Percentiles rank a stretch among this genome's conserved stretches.
Evolutionary conservation across 768 basidiomycete species (phyloP).

Genomic region (Tricholomella constricta): DNA sequence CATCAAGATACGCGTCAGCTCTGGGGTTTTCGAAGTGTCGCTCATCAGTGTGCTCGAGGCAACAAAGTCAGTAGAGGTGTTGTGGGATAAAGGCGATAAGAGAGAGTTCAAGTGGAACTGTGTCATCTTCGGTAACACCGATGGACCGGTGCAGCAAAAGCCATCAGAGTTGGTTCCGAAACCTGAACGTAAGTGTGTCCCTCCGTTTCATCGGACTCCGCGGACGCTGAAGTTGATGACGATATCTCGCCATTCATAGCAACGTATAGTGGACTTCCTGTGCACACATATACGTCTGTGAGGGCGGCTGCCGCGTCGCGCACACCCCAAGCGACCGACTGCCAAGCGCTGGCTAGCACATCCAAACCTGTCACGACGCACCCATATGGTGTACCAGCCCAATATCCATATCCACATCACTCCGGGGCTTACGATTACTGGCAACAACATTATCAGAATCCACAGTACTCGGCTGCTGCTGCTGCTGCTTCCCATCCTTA

Average conservation of each 20-base stretch:
- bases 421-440: slow-evolving; percentile 39
- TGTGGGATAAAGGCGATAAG: slow-evolving; percentile 76
- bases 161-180: slow-evolving; percentile 57
- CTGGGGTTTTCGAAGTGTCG: slow-evolving; percentile 86
- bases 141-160: slow-evolving; percentile 71
- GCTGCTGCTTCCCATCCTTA: slow-evolving; percentile 24
- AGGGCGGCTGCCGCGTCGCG: slow-evolving; percentile 24
- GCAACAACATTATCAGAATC: slow-evolving; percentile 27
- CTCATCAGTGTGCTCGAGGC: slow-evolving; percentile 72
- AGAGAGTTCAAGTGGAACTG: slow-evolving; percentile 84
- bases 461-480: slow-evolving; percentile 21
- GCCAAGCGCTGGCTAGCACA: slow-evolving; percentile 13
- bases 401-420: slow-evolving; percentile 22
- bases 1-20: slow-evolving; percentile 82
- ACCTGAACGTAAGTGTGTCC: slow-evolving; percentile 44
- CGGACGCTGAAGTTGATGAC: slow-evolving; percentile 1
- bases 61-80: slow-evolving; percentile 70
- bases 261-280: slow-evolving; percentile 24
- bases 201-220: slow-evolving; percentile 5
- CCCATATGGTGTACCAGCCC: slow-evolving; percentile 16
- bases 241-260: slow-evolving; percentile 15
- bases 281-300: slow-evolving; percentile 33
- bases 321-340: slow-evolving; percentile 7
- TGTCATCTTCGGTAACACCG: slow-evolving; percentile 75
- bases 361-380: slow-evolving; percentile 11